Percentiles rank a stretch among this genome's conserved stretches.
Evolutionary conservation across 2,329 filamentous ascomycete species (phyloP).

Genomic region (Paradendryphiella salina): DNA sequence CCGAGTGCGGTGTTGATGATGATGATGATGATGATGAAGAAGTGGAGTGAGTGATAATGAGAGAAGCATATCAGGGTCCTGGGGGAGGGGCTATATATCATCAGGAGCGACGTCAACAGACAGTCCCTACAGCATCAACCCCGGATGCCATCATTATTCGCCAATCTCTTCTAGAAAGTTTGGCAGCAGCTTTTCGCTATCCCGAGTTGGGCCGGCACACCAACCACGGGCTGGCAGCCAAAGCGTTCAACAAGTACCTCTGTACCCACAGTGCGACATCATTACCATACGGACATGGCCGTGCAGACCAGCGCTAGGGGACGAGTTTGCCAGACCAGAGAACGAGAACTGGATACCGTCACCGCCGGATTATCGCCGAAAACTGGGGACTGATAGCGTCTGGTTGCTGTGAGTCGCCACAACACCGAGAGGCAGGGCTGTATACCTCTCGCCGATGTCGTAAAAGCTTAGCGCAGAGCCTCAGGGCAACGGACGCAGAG

Average conservation of each 20-base stretch:
- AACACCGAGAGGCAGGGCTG: constrained; percentile 15
- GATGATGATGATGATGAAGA: constrained; percentile 2
- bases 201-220: constrained; percentile 30
- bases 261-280: constrained; percentile 37
- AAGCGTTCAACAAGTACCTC: constrained; percentile 32
- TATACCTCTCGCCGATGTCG: constrained; percentile 25
- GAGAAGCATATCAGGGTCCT: constrained; percentile 21
- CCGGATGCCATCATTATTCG: constrained; percentile 30
- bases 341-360: constrained; percentile 35
- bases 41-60: constrained; percentile 9
- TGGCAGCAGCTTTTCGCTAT: constrained; percentile 19
- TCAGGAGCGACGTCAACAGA: constrained; percentile 6
- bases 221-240: constrained; percentile 9
- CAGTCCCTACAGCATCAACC: neutral
- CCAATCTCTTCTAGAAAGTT: constrained; percentile 22
- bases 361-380: constrained; percentile 27
- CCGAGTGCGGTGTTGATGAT: neutral
- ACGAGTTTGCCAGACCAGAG: constrained; percentile 31
- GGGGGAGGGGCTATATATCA: constrained; percentile 35
- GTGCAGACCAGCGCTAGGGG: constrained; percentile 26
- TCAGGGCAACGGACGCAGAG: constrained; percentile 22
- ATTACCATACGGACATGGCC: constrained; percentile 26
- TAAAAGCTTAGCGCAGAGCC: constrained; percentile 23
- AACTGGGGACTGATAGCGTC: constrained; percentile 31
- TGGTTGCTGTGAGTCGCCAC: constrained; percentile 29